Conservation (phyloP, 345 rosid genomes). For the Linum lewisii region DNA sequence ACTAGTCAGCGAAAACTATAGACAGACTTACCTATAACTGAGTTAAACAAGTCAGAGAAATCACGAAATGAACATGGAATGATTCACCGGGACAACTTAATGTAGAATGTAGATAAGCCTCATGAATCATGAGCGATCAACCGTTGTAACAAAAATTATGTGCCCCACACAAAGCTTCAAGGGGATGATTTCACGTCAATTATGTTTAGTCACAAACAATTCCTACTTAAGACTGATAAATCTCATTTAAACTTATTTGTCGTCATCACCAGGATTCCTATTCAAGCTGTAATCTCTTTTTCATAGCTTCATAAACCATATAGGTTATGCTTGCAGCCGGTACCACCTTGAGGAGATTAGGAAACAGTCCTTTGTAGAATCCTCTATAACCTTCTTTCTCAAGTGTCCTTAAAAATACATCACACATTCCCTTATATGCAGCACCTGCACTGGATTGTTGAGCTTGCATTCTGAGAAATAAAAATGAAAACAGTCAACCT, state of each 20-base stretch:
- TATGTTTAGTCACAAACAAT: no score
- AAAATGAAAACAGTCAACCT: not conserved
- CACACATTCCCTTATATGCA: slow-evolving; percentile 63
- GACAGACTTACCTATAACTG: no score
- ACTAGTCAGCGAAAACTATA: no score
- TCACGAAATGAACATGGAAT: no score
- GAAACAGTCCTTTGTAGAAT: slow-evolving; percentile 76
- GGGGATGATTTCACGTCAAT: not conserved
- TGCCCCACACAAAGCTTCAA: not conserved
- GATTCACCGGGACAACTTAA: no score
- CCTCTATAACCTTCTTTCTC: slow-evolving; percentile 62
- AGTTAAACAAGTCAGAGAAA: no score
- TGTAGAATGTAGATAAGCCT: not conserved
- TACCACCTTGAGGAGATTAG: slow-evolving; percentile 66
- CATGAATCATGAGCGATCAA: not conserved
- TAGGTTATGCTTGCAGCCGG: slow-evolving; percentile 48
- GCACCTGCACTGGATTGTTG: slow-evolving; percentile 35
- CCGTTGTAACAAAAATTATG: not conserved
- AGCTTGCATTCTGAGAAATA: slow-evolving; percentile 75
- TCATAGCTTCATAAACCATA: slow-evolving; percentile 72
- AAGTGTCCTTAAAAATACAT: slow-evolving; percentile 62
- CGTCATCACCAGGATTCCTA: slow-evolving; percentile 1
- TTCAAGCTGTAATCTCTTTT: slow-evolving; percentile 68
- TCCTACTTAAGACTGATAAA: no score
- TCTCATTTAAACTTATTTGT: no score